Percentiles rank a stretch among this genome's conserved stretches.
Evolutionary conservation across 202 grass and related monocot species (phyloP).

Genomic region (Saccharum hybrid): DNA sequence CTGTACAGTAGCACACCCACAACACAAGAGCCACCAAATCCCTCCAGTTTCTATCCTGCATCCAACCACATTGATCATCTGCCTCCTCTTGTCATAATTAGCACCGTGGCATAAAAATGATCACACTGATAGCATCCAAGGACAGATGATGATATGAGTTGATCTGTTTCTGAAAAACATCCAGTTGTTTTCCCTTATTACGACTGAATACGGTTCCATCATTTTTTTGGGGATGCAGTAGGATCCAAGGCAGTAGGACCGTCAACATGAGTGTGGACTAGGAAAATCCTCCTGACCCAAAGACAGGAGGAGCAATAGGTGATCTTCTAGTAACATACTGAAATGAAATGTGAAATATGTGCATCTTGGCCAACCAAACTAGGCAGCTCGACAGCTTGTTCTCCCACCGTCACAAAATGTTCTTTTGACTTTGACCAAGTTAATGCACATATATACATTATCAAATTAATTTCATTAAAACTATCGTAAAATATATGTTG

Average conservation of each 20-base stretch:
- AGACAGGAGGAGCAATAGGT: too few species aligned
- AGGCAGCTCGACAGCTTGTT: too few species aligned
- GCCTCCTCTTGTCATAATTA: not conserved
- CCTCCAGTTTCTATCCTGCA: not conserved
- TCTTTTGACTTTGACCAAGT: too few species aligned
- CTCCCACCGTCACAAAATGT: too few species aligned
- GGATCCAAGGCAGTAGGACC: not conserved
- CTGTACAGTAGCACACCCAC: not conserved
- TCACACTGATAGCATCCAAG: constrained; percentile 21
- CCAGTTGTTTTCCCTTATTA: not conserved
- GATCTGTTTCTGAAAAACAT: not conserved
- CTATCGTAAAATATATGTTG: too few species aligned
- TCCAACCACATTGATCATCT: not conserved
- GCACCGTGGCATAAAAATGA: not conserved
- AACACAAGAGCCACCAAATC: not conserved
- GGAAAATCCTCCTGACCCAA: not conserved
- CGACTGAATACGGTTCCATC: not conserved
- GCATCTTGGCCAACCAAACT: too few species aligned
- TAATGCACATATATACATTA: too few species aligned
- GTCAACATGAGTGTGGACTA: not conserved
- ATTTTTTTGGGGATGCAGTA: not conserved
- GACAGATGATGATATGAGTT: not conserved
- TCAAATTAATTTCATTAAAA: too few species aligned
- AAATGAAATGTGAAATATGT: too few species aligned
- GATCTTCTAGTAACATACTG: too few species aligned